phyloP scores from a whole-genome alignment of 179 eudicot genomes.

The Patellifolia procumbens region DNA sequence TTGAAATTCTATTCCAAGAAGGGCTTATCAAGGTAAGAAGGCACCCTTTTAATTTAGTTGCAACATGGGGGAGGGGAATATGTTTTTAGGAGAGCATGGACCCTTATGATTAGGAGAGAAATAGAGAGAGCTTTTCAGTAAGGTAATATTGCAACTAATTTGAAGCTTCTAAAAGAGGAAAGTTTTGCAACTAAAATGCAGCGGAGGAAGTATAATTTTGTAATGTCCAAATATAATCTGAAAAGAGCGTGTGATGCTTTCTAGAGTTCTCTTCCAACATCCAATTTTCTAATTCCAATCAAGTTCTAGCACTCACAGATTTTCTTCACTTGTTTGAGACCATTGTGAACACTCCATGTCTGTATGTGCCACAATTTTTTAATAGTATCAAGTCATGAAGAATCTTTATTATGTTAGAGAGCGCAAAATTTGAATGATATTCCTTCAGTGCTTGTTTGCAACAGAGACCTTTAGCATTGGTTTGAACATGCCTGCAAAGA shows the following conservation, averaged over 20 bases:
- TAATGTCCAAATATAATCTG: not conserved
- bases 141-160: no score
- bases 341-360: not conserved
- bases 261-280: not conserved
- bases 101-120: no score
- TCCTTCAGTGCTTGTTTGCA: conserved; percentile 88
- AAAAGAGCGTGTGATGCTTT: not conserved
- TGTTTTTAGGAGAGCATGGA: no score
- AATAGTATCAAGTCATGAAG: not conserved
- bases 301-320: not conserved
- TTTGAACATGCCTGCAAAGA: conserved; percentile 97
- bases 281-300: not conserved
- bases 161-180: no score
- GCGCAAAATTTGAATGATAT: conserved; percentile 27
- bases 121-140: no score
- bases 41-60: no score
- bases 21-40: conserved; percentile 86
- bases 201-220: no score
- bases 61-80: no score
- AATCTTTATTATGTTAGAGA: not conserved
- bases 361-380: not conserved
- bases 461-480: conserved; percentile 99
- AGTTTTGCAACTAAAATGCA: no score
- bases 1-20: conserved; percentile 96
- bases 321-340: not conserved